These are phyloP conservation scores for Tricholoma matsutake DNA, from an alignment of 768 basidiomycete genomes.

Conservation along the genomic window DNA sequence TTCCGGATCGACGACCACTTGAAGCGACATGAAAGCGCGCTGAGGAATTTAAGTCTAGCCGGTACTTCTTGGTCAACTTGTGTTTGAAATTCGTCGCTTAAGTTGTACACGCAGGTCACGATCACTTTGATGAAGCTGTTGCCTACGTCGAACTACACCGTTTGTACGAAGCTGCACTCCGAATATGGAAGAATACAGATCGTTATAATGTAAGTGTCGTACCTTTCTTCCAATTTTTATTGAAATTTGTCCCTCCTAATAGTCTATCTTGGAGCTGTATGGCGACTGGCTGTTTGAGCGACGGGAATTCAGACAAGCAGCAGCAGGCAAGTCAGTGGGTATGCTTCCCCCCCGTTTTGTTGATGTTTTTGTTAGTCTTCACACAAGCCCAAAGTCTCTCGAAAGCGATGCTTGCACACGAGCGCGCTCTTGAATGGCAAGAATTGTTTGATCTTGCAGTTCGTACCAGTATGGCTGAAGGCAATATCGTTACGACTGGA, in stretches of 20 bases:
- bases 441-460: constrained; percentile 83
- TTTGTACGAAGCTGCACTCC: constrained; percentile 71
- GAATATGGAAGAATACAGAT: constrained; percentile 68
- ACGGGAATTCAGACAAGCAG: constrained; percentile 81
- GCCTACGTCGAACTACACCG: constrained; percentile 76
- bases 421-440: constrained; percentile 86
- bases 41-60: constrained; percentile 69
- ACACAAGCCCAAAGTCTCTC: constrained; percentile 55
- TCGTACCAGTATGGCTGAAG: constrained; percentile 43
- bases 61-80: constrained; percentile 38
- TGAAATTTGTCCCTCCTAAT: constrained; percentile 5
- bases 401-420: constrained; percentile 86
- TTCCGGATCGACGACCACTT: constrained; percentile 95
- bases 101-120: constrained; percentile 44
- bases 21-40: constrained; percentile 68
- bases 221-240: not conserved
- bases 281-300: constrained; percentile 87
- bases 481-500: constrained; percentile 62
- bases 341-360: not conserved
- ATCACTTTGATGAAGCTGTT: constrained; percentile 76
- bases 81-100: not conserved
- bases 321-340: constrained; percentile 51
- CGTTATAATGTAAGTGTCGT: constrained; percentile 51
- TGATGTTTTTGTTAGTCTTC: constrained; percentile 52
- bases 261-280: constrained; percentile 73